Conservation (phyloP, 208 protist species). For the Crithidia sp. region DNA sequence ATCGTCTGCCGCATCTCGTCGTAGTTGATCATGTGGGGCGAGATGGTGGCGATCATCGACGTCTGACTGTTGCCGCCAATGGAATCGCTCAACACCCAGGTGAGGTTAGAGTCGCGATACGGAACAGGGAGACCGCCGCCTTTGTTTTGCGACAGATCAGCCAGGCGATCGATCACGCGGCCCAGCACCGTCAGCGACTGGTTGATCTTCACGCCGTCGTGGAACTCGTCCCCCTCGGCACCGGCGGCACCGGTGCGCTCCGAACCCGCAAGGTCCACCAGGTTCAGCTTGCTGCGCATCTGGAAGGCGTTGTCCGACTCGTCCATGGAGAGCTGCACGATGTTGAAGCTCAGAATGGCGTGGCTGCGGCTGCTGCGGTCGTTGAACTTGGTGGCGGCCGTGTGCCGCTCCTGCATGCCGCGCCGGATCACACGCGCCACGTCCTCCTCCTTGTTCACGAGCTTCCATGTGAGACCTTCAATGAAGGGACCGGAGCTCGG, state of each 20-base stretch:
- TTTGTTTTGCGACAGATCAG: conserved; percentile 76
- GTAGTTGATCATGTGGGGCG: conserved; percentile 85
- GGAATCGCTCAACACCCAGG: conserved; percentile 89
- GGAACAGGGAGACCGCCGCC: conserved; percentile 46
- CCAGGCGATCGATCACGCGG: conserved; percentile 87
- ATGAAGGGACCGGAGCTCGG: conserved; percentile 73
- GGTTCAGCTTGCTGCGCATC: conserved; percentile 86
- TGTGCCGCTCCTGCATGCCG: conserved; percentile 85
- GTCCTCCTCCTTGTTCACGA: conserved; percentile 67
- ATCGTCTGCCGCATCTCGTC: conserved; percentile 95
- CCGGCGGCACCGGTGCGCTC: conserved; percentile 76
- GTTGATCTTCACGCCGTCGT: conserved; percentile 93
- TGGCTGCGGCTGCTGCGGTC: conserved; percentile 88
- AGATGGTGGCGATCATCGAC: conserved; percentile 95
- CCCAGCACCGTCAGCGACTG: conserved; percentile 91
- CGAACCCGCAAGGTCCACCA: conserved; percentile 94
- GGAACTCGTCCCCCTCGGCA: conserved; percentile 1
- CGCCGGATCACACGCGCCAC: conserved; percentile 66
- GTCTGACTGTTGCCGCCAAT: conserved; percentile 94
- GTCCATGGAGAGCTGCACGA: conserved; percentile 69
- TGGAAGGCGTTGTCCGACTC: conserved; percentile 48
- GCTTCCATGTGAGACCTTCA: conserved; percentile 66
- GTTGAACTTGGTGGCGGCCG: conserved; percentile 88
- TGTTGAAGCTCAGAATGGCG: conserved; percentile 82
- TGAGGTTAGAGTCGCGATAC: conserved; percentile 89